Base-by-base conservation (phyloP, 106 monocot species). In the Allium sativum region DNA sequence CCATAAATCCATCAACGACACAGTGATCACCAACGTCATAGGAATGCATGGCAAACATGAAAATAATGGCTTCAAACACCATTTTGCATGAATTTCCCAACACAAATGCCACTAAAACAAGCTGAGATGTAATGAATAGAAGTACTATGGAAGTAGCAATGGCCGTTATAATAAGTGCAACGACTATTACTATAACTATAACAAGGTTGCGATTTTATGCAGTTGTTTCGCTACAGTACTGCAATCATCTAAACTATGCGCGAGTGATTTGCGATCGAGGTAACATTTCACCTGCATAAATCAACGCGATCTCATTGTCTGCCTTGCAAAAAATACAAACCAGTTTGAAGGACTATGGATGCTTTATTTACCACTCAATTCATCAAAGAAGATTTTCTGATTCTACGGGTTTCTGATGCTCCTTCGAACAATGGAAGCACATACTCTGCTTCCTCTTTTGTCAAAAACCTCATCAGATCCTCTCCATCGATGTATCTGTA, bases 21-120 rank as follows among this genome's bases (percentile, higher is more conserved):
- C 87, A 91, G 6, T 91, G 90, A 55, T 98, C 96, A 10, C 96
- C 96, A 48, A 98, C 96, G 76, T 98, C 96, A 71, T 84, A 98
- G 44, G 96, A 91, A 58, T 98, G 95, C 87, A 87, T 96, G 6
- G 90, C 70, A 68, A 98, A 98, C n/a, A 91, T 87, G 59, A 98
- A 98, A 22, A 98, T 81, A 40, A 91, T 74, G 8, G 96, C 79
- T 64, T 98, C 96, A 68, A 91, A 98, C 46, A 69, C 67, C 4
- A 73, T 90, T 62, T 96, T 96, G 79, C 90, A 96, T n/a, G 87
- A 74, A 72, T 91, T 96, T n/a, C 80, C 75, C 63, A 96, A 96
- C 71, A 96, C 79, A 65, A 96, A 96, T 15, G 9, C 95, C 3
- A 87, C 79, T 45, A 96, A 43, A 10, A 96, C 41, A 9, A 96